Evolutionary conservation across 257 asterid species (phyloP).

Genomic region (Haberlea rhodopensis): DNA sequence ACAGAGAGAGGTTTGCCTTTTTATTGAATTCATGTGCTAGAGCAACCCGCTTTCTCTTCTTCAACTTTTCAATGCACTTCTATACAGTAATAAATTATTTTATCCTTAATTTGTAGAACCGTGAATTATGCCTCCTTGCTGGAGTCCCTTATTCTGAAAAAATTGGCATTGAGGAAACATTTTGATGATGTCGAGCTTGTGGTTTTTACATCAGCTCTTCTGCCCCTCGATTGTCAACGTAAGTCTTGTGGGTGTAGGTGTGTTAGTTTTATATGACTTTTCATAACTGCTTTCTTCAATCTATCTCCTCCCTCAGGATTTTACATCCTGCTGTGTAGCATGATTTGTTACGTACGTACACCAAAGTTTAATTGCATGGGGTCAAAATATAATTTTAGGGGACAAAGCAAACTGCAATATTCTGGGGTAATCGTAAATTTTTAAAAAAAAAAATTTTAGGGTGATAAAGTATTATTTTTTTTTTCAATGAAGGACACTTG

Average conservation of each 20-base stretch:
- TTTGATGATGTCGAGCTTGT: constrained; percentile 57
- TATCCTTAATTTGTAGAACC: constrained; percentile 34
- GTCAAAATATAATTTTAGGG: no score
- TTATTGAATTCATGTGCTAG: not conserved
- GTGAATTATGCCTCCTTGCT: constrained; percentile 40
- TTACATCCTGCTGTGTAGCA: no score
- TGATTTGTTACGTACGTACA: no score
- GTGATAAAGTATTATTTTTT: no score
- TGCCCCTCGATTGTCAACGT: constrained; percentile 54
- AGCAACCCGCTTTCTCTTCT: not conserved
- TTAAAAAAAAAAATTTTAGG: no score
- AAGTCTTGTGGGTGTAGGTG: constrained; percentile 27
- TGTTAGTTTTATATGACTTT: no score
- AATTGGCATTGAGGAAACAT: constrained; percentile 45
- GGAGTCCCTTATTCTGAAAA: constrained; percentile 35
- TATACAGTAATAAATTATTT: not conserved
- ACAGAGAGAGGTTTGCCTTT: constrained; percentile 41
- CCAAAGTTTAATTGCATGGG: no score
- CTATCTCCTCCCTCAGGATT: no score
- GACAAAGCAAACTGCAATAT: no score
- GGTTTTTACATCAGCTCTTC: constrained; percentile 54
- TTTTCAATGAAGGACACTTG: no score
- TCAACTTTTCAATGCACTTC: not conserved
- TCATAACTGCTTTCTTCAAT: no score
- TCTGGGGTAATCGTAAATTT: no score